Conservation (phyloP, 177 flowering plant species). For the Vitis hybrid region DNA sequence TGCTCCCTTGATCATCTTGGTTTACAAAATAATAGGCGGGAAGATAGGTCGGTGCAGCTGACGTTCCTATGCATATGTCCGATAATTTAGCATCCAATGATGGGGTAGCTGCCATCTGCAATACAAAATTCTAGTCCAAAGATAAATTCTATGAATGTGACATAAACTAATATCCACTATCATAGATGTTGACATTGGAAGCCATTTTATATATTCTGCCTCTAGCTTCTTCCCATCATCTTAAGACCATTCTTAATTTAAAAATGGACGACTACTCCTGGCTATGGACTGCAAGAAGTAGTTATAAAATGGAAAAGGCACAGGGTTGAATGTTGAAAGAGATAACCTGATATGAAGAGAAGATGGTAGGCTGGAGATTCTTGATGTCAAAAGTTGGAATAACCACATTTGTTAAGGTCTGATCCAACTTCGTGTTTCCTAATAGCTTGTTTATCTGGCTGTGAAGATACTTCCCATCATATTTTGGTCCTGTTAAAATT, state of each 20-base stretch:
- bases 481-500: conserved; percentile 45
- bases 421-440: conserved; percentile 29
- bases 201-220: too few relatives aligned
- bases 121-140: background rate
- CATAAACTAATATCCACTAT: too few relatives aligned
- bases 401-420: conserved; percentile 54
- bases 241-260: too few relatives aligned
- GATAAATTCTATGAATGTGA: too few relatives aligned
- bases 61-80: conserved; percentile 58
- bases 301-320: too few relatives aligned
- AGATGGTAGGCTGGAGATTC: conserved; percentile 50
- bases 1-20: conserved; percentile 22
- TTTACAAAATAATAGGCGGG: conserved; percentile 46
- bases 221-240: too few relatives aligned
- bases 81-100: conserved; percentile 30
- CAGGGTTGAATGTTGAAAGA: background rate
- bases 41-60: conserved; percentile 60
- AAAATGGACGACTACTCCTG: too few relatives aligned
- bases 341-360: conserved; percentile 39
- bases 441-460: conserved; percentile 24
- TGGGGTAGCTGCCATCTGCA: conserved; percentile 23
- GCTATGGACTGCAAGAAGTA: too few relatives aligned
- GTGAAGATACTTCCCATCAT: conserved; percentile 56
- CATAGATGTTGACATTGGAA: too few relatives aligned
- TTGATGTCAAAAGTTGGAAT: conserved; percentile 69